Evolutionary conservation across 306 rosid genomes (phyloP).

Genomic region (Fragaria nilgerrensis): DNA sequence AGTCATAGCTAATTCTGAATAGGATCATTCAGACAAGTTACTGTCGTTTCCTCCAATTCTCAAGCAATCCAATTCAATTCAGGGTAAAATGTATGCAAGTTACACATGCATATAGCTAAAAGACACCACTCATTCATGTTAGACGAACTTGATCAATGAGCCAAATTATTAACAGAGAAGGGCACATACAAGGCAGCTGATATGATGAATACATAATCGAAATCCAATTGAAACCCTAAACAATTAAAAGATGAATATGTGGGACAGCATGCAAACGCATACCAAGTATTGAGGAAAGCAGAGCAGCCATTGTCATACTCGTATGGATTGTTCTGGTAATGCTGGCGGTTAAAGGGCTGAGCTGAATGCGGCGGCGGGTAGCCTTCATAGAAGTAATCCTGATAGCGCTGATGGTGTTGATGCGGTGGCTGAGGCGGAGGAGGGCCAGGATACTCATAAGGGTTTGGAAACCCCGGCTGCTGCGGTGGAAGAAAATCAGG

Average conservation of each 20-base stretch:
- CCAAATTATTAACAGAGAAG: neutral
- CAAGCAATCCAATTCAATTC: neutral
- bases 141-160: neutral
- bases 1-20: neutral
- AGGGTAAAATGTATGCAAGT: neutral
- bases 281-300: slow-evolving; percentile 32
- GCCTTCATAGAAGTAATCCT: slow-evolving; percentile 24
- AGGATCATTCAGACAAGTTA: neutral
- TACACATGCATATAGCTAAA: neutral
- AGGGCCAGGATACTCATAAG: neutral
- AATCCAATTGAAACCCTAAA: neutral
- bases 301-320: slow-evolving; percentile 20
- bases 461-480: neutral
- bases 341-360: slow-evolving; percentile 23
- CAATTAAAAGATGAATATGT: neutral
- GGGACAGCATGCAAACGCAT: neutral
- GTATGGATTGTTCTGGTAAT: neutral
- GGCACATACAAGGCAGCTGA: neutral
- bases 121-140: neutral
- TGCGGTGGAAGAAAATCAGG: slow-evolving; percentile 13
- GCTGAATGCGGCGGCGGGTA: slow-evolving; percentile 12
- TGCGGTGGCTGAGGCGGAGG: slow-evolving; percentile 7
- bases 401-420: slow-evolving; percentile 9
- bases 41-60: neutral
- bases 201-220: neutral